Base-by-base conservation (phyloP, 352 stramenopile species). In the Globisporangium splendens region DNA sequence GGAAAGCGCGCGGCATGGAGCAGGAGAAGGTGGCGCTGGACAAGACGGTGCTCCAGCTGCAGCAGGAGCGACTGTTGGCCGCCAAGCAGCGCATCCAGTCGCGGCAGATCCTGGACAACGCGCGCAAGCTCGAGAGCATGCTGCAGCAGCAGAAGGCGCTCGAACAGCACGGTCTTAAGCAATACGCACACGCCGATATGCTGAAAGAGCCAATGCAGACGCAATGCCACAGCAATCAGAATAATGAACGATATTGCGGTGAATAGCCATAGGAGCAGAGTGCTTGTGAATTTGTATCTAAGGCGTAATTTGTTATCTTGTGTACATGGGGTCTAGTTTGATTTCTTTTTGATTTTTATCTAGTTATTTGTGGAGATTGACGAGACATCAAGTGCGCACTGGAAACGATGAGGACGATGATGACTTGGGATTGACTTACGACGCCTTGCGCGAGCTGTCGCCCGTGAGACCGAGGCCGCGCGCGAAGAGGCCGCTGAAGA, bases 81-180 rank as follows among this genome's bases (percentile, higher is more conserved):
- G 78, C 79, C 39, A 90, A 86, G 59, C 79, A 91, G 65, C 84
- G 81, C 43, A 61, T 86, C 62, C 75, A 94, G 64, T 91, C 82
- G 56, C 78, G 82, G 20, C 77, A 89, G 53, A 78, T 94, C 50
- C 62, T 92, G 18, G 75, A 92, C 51, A 75, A 79, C 46, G 77
- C 84, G 21, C 72, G 73, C 38, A 85, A 87, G 35, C 70, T 88
- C 17, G 80, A 88, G 64, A 62, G 62, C 31, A 70, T 90, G 63
- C 41, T 86, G 24, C 71, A 88, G 43, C 74, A 85, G 61, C 81
- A 88, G 50, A 68, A 78, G 47, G 47, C 50, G 20, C 56, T 75
- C 8, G 59, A 68, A 12, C 42, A 17, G 50, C 47, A 56, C 7
- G 48, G 17, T 8, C 31, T 31, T 31, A 57, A 63, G 41, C 49